Evolutionary conservation across 176 grass and related monocot genomes (phyloP), one percentile per base, ranked within the genome.

Genomic region (Microstegium vimineum): DNA sequence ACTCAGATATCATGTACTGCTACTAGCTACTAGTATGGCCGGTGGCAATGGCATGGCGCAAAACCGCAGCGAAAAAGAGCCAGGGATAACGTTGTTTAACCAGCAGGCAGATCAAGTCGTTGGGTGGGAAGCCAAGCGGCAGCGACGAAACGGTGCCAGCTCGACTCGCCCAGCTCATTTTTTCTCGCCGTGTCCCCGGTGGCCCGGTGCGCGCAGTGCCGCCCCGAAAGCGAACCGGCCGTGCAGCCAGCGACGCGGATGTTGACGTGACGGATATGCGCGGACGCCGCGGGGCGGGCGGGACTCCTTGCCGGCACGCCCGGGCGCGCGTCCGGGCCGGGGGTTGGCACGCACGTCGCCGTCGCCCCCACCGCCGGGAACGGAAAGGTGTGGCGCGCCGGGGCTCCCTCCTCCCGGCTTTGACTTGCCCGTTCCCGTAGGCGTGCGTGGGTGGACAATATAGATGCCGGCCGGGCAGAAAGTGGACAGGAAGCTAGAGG

Each of bases 391-490:
- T 65, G 7, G 6, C 63, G 13, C 52, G n/a, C 8, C 26, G 42
- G n/a, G 34, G 22, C 10, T 37, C 14, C 74, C 46, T n/a, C n/a
- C n/a, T 64, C 15, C 43, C 38, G 37, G 31, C 81, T 38, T 38
- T 84, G 81, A 84, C 76, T 75, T 73, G 81, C 60, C 68, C 22
- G 31, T n/a, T n/a, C n/a, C n/a, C n/a, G n/a, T n/a, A n/a, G n/a
- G n/a, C n/a, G n/a, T n/a, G n/a, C n/a, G n/a, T n/a, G n/a, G n/a
- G n/a, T n/a, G n/a, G n/a, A n/a, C n/a, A n/a, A n/a, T n/a, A n/a
- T n/a, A n/a, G n/a, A n/a, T n/a, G n/a, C n/a, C n/a, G 49, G 49
- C 18, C 49, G 18, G 49, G 5, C 49, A 52, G 17, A 52, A 52
- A 52, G 49, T 52, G 49, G 16, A 12, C 41, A 43, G 47, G 47